Evolutionary conservation across 169 alveolate genomes (phyloP), one percentile per base, ranked within the genome.

Genomic region (Plasmodium knowlesi): DNA sequence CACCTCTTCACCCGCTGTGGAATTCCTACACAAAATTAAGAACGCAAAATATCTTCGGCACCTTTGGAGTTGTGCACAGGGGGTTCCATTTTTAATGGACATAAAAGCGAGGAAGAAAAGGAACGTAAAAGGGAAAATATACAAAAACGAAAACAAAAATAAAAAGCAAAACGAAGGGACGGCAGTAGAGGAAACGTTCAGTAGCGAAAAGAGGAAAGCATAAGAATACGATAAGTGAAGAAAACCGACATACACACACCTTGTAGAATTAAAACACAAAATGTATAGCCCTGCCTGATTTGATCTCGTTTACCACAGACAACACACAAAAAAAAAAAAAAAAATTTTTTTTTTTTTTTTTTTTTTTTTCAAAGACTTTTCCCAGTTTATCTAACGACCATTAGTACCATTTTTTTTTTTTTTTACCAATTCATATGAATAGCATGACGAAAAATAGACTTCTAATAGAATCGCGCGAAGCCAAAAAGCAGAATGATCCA

Each of bases 381-480:
- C 74, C 34, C 32, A 22, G 28, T 61, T 5, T 61, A 34, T 25
- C 74, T 22, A 61, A 61, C n/a, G 14, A 61, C 32, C 74, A 61
- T 61, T 61, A 61, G 74, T 14, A 61, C 37, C 8, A 57, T 57
- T 30, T 82, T 32, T 37, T 84, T 70, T 41, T 71, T 84, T 39
- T 73, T 74, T 39, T 25, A 22, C 25, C 28, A 81, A 81, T 81
- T 25, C 57, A 41, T 57, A 50, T 79, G 53, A 70, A 70, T 41
- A 90, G 30, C 32, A 90, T 90, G 95, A 82, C 95, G 34, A 90
- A 90, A 67, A 95, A 83, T 76, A 76, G 98, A 80, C 96, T 96
- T 57, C 92, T 95, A 50, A 96, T 95, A 93, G 98, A 96, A 86
- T 79, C 96, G 19, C 96, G 95, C 82, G 98, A 96, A 85, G 91